A percentile compares a stretch with the other conserved stretches of the same genome.
Evolutionary conservation across 1,284 basidiomycete species (phyloP).

Genomic region (Fomes fomentarius): DNA sequence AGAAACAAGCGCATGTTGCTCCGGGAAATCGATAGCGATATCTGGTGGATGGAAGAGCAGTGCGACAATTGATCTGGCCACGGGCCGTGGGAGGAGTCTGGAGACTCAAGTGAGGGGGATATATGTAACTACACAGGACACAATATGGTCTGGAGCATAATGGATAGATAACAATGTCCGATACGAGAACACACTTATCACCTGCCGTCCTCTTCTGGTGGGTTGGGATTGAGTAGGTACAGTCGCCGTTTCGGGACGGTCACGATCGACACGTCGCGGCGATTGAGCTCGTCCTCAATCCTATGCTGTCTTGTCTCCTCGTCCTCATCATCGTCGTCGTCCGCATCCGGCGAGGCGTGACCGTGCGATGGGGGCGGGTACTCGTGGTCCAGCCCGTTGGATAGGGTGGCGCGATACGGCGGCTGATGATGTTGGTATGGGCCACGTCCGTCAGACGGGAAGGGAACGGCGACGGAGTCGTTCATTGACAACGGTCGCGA

Average conservation of each 20-base stretch:
- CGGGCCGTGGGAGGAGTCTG: not conserved
- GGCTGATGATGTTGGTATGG: conserved; percentile 70
- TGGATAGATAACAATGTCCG: conserved; percentile 20
- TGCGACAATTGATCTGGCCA: conserved; percentile 9
- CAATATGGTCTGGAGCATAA: conserved; percentile 21
- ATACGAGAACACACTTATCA: conserved; percentile 5
- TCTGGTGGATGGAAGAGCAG: conserved; percentile 18
- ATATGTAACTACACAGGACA: conserved; percentile 16
- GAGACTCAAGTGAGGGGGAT: not conserved
- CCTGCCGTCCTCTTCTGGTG: conserved; percentile 18
- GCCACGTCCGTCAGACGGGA: conserved; percentile 47
- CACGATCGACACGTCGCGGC: conserved; percentile 79
- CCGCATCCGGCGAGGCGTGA: conserved; percentile 44
- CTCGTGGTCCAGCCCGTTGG: conserved; percentile 45
- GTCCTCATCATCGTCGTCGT: conserved; percentile 70
- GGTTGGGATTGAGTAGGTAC: conserved; percentile 68
- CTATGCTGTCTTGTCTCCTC: conserved; percentile 70
- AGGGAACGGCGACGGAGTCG: conserved; percentile 49
- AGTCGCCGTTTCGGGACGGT: conserved; percentile 77
- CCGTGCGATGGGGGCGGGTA: conserved; percentile 38
- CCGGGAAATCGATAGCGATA: conserved; percentile 24
- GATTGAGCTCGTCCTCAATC: conserved; percentile 79
- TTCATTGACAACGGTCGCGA: conserved; percentile 41
- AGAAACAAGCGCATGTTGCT: conserved; percentile 17
- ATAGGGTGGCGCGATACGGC: conserved; percentile 47